phyloP scores from a whole-genome alignment of 2,329 filamentous ascomycete genomes.

The Fusarium zealandicum region DNA sequence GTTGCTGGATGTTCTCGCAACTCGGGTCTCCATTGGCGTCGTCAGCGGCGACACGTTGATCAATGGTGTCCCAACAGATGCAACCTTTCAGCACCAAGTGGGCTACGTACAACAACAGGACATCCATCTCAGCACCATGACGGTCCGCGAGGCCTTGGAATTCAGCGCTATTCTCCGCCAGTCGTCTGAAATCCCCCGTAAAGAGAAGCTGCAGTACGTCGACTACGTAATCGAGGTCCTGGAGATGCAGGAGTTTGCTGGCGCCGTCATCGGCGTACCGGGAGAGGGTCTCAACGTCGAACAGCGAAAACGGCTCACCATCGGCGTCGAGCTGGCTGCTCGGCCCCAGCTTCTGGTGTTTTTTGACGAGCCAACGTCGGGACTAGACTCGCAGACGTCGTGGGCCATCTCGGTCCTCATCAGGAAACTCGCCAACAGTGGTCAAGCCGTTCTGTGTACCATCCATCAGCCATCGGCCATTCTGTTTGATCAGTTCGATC shows the following conservation, averaged over 20 bases:
- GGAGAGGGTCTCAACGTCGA: constrained; percentile 61
- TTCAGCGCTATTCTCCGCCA: constrained; percentile 74
- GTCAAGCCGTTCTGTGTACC: constrained; percentile 55
- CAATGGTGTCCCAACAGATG: constrained; percentile 69
- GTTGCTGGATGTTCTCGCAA: constrained; percentile 75
- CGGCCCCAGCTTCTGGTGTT: constrained; percentile 77
- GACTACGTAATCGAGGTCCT: constrained; percentile 44
- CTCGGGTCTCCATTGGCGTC: constrained; percentile 76
- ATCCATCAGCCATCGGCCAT: constrained; percentile 57
- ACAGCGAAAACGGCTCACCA: constrained; percentile 67
- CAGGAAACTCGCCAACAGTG: constrained; percentile 64
- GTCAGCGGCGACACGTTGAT: constrained; percentile 75
- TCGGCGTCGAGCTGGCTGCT: constrained; percentile 78
- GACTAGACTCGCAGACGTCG: constrained; percentile 76
- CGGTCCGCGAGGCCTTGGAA: constrained; percentile 57
- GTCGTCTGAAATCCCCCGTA: constrained; percentile 59
- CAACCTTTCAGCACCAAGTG: constrained; percentile 70
- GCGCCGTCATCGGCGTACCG: constrained; percentile 61
- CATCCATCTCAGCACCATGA: constrained; percentile 72
- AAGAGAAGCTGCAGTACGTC: constrained; percentile 41
- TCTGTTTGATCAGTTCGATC: constrained; percentile 59
- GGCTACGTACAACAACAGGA: constrained; percentile 78
- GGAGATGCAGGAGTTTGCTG: constrained; percentile 67
- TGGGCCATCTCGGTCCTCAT: constrained; percentile 78
- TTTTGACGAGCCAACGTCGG: constrained; percentile 79